These are phyloP conservation scores for Ceratobasidium sp. DNA, from an alignment of 1,284 basidiomycete species.

Conservation along the genomic window DNA sequence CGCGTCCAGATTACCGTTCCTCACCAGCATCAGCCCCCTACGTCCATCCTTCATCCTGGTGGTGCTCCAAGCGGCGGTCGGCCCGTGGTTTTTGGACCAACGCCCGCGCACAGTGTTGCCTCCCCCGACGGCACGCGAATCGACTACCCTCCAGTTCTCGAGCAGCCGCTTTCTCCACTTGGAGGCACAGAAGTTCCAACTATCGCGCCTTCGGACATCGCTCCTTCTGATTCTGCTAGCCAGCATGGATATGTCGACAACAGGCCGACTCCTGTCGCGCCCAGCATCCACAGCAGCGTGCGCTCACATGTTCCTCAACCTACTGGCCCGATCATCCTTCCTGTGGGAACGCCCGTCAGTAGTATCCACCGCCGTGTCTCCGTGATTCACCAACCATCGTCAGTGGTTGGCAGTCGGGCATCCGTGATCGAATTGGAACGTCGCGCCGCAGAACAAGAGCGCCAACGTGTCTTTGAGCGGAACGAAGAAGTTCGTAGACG, in stretches of 20 bases:
- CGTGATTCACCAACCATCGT: conserved; percentile 12
- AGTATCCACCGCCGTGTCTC: conserved; percentile 18
- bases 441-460: conserved; percentile 29
- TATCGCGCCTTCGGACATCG: conserved; percentile 9
- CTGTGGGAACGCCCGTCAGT: conserved; percentile 7
- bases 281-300: conserved; percentile 7
- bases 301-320: conserved; percentile 1
- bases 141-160: conserved; percentile 26
- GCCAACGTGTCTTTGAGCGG: conserved; percentile 27
- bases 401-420: conserved; percentile 22
- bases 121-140: conserved; percentile 22
- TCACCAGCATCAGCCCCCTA: background rate
- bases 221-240: conserved; percentile 36
- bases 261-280: conserved; percentile 13
- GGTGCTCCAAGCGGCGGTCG: background rate
- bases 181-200: conserved; percentile 13
- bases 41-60: conserved; percentile 27
- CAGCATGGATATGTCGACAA: conserved; percentile 18
- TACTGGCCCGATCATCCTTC: conserved; percentile 20
- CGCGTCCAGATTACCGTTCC: conserved; percentile 34
- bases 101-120: background rate
- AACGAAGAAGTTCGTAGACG: conserved; percentile 29
- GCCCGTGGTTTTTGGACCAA: conserved; percentile 14
- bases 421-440: conserved; percentile 42
- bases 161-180: conserved; percentile 12